Conservation (phyloP, 345 rosid species). For the Aethionema arabicum region DNA sequence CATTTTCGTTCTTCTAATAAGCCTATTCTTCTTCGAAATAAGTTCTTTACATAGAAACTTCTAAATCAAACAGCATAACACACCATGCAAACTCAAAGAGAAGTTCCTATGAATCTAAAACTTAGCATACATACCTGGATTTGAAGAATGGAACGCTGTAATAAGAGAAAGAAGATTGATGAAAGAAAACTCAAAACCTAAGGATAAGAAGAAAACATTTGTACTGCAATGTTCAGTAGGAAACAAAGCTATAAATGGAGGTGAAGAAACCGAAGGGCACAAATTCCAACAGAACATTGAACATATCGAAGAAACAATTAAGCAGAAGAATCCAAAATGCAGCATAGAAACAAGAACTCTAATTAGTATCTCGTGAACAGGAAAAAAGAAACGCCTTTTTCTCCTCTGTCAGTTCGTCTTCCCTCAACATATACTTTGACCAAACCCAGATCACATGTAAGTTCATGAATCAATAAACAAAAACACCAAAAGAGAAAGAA, state of each 20-base stretch:
- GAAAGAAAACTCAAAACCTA: neutral
- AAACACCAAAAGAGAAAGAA: neutral
- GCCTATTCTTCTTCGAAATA: constrained; percentile 1
- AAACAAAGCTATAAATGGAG: neutral
- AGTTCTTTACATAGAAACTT: constrained; percentile 2
- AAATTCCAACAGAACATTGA: constrained; percentile 8
- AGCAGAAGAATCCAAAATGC: constrained; percentile 29
- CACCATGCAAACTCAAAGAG: constrained; percentile 15
- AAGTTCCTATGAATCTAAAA: neutral
- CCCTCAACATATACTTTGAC: neutral
- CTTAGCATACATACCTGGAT: neutral
- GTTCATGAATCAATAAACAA: neutral
- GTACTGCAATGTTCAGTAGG: neutral
- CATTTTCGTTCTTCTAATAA: neutral
- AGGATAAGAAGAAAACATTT: neutral
- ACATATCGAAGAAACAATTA: constrained; percentile 8
- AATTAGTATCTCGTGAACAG: constrained; percentile 15
- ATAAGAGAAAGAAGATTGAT: constrained; percentile 2
- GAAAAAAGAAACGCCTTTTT: neutral
- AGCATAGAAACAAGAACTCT: constrained; percentile 3
- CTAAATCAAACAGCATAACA: neutral
- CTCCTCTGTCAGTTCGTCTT: neutral
- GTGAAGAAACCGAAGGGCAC: constrained; percentile 24
- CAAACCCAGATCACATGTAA: neutral
- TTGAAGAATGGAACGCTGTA: neutral